Base-by-base conservation (phyloP, 768 basidiomycete genomes). In the Auriscalpium microsporum region DNA sequence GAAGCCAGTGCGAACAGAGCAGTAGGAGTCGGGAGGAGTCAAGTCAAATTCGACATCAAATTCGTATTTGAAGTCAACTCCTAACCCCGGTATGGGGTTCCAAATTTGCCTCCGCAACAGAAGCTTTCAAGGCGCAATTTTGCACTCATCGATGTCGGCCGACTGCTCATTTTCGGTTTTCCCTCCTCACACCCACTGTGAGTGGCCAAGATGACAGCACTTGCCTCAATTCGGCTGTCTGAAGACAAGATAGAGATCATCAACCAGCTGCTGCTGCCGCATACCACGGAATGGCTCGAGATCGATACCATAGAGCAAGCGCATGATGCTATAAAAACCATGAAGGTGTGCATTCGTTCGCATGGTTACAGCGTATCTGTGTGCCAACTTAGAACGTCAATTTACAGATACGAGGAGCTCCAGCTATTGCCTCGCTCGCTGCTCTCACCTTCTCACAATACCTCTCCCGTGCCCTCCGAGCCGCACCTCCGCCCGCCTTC, bases 341-440 rank as follows among this genome's bases (percentile, higher is more conserved):
- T 98, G 94, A 94, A 93, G 80, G 92, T 86, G 56, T 17, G 67
- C 58, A 28, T 28, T 45, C 19, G 17, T 19, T 11, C 44, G n/a
- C n/a, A 8, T 40, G 36, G 16, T 33, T 4, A 10, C 28, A 8
- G 14, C 53, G 23, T 4, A 13, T 28, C 10, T n/a, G 44, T 14
- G 2, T 4, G 28, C 21, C 21, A 21, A 21, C 28, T 28, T 2
- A 28, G 4, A 4, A 28, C 28, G 28, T 28, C 28, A 3, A 50
- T 45, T n/a, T 38, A 42, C 58, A 85, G 82, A 88, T 88, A 61
- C 84, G 95, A 48, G 94, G 94, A 6, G 95, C 94, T 5, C 94
- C 94, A 1, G 95, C 94, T 16, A 97, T 98, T 46, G 94, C 87
- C 1, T 92, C 93, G 1, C 82, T 97, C 11, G 94, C 94, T 7